Percentiles rank a stretch among this genome's conserved stretches.
Evolutionary conservation across 2,329 filamentous ascomycete genomes (phyloP).

Genomic region (Pseudocercospora macadamiae): DNA sequence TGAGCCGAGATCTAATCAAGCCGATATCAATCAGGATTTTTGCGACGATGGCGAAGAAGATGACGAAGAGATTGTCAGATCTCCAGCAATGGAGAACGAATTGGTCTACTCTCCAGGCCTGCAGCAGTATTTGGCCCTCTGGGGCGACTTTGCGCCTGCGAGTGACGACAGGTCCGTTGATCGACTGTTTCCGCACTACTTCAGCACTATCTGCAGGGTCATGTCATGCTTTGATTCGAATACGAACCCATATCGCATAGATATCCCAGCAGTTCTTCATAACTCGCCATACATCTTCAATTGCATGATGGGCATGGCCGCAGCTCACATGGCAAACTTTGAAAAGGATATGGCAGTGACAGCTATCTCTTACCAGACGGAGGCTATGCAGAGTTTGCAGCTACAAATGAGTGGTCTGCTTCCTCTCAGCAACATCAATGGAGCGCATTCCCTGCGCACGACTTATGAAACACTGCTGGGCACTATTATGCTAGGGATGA

Average conservation of each 20-base stretch:
- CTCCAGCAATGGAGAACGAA: neutral
- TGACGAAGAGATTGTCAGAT: neutral
- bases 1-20: neutral
- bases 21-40: neutral
- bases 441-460: neutral
- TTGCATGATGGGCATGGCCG: constrained; percentile 19
- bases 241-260: constrained; percentile 17
- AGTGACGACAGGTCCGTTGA: constrained; percentile 1
- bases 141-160: neutral
- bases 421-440: neutral
- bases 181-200: constrained; percentile 14
- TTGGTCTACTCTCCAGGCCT: neutral
- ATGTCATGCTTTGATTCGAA: constrained; percentile 19
- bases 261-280: constrained; percentile 6
- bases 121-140: neutral
- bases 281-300: constrained; percentile 9
- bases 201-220: constrained; percentile 13
- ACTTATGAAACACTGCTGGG: constrained; percentile 16
- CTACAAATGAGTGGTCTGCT: constrained; percentile 12
- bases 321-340: constrained; percentile 19
- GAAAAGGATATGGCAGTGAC: constrained; percentile 9
- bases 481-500: constrained; percentile 21
- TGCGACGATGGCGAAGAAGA: neutral
- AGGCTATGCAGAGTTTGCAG: constrained; percentile 17
- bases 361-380: constrained; percentile 15